phyloP scores from a whole-genome alignment of 208 protist species.

The Herpetomonas samuelpessoai region DNA sequence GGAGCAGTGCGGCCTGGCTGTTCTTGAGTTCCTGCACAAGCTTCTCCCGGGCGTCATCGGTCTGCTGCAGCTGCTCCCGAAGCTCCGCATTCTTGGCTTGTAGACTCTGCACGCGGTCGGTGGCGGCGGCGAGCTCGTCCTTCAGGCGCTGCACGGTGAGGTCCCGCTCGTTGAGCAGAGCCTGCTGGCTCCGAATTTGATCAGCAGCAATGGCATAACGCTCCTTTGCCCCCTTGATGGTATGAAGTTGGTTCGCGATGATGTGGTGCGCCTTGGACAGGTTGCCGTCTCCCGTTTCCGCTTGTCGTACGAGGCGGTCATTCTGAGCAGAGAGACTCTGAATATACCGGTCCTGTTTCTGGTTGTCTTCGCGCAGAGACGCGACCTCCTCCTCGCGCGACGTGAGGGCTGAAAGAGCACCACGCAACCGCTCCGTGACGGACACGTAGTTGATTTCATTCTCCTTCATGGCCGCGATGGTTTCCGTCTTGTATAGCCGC shows the following conservation, averaged over 20 bases:
- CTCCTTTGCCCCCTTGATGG: constrained; percentile 63
- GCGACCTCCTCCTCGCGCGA: constrained; percentile 63
- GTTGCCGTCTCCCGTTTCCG: constrained; percentile 31
- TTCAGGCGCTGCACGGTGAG: constrained; percentile 24
- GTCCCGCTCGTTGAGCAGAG: constrained; percentile 57
- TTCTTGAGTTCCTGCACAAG: constrained; percentile 73
- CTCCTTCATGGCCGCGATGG: constrained; percentile 57
- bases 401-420: constrained; percentile 32
- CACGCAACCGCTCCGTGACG: constrained; percentile 65
- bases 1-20: constrained; percentile 71
- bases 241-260: constrained; percentile 76
- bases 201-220: constrained; percentile 48
- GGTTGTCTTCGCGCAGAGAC: constrained; percentile 58
- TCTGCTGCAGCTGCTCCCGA: constrained; percentile 61
- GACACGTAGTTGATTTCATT: constrained; percentile 79
- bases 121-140: constrained; percentile 40
- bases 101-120: constrained; percentile 34
- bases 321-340: constrained; percentile 71
- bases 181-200: constrained; percentile 51
- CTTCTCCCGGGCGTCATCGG: constrained; percentile 54
- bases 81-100: constrained; percentile 60
- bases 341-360: constrained; percentile 80
- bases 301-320: constrained; percentile 45
- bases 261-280: constrained; percentile 86
- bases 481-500: constrained; percentile 52